Conservation (phyloP, 768 basidiomycete species). For the Sporobolomyces phaffii region DNA sequence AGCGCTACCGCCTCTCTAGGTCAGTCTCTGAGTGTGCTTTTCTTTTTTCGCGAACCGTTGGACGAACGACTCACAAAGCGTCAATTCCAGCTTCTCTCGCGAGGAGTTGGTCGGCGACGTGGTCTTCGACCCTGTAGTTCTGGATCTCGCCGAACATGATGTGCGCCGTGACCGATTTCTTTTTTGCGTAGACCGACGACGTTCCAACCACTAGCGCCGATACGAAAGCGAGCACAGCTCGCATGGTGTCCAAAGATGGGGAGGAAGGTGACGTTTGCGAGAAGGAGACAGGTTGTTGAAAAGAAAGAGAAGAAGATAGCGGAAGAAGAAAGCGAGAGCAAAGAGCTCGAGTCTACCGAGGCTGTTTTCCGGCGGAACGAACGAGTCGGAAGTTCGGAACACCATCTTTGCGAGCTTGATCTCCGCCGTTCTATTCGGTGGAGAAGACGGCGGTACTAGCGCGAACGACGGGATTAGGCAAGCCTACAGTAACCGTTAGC, state of each 20-base stretch:
- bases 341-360: neutral
- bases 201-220: too few species aligned
- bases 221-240: slow-evolving; percentile 1
- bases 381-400: too few species aligned
- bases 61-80: slow-evolving; percentile 13
- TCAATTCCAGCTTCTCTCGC: slow-evolving; percentile 11
- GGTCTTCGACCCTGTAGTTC: slow-evolving; percentile 11
- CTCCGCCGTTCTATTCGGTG: neutral
- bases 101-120: neutral
- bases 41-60: too few species aligned
- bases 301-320: neutral
- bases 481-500: too few species aligned
- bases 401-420: neutral
- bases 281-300: neutral
- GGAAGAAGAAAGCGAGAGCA: neutral
- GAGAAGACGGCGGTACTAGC: neutral
- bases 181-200: neutral
- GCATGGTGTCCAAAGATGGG: neutral
- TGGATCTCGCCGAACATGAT: slow-evolving; percentile 21
- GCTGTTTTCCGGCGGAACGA: too few species aligned
- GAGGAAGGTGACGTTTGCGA: too few species aligned
- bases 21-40: too few species aligned
- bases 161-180: neutral
- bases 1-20: neutral
- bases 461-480: too few species aligned